phyloP scores from a whole-genome alignment of 2,329 filamentous ascomycete genomes.

The Tetracladium maxilliforme region DNA sequence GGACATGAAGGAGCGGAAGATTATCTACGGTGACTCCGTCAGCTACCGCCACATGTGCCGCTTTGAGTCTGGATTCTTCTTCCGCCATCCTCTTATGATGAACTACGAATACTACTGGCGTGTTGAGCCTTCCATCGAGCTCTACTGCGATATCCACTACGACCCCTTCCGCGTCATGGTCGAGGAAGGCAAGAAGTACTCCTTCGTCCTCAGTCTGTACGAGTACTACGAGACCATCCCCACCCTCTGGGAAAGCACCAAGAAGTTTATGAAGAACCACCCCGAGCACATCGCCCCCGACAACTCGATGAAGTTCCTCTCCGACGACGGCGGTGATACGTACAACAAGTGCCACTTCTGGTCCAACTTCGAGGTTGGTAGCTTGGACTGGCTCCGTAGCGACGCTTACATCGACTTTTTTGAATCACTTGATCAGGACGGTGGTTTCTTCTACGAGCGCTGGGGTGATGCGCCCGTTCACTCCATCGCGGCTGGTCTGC shows the following conservation, averaged over 20 bases:
- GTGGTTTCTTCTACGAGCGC: slow-evolving; percentile 97
- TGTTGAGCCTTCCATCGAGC: slow-evolving; percentile 90
- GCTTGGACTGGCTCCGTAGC: slow-evolving; percentile 83
- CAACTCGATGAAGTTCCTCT: slow-evolving; percentile 85
- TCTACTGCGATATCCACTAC: slow-evolving; percentile 90
- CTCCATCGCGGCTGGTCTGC: slow-evolving; percentile 81
- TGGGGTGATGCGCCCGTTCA: slow-evolving; percentile 98
- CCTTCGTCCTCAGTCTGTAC: slow-evolving; percentile 87
- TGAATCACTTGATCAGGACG: slow-evolving; percentile 71
- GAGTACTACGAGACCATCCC: slow-evolving; percentile 92
- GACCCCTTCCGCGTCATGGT: slow-evolving; percentile 96
- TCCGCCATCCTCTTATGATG: slow-evolving; percentile 82
- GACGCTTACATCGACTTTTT: slow-evolving; percentile 86
- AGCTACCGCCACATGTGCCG: slow-evolving; percentile 99
- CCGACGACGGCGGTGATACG: slow-evolving; percentile 76
- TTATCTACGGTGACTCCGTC: slow-evolving; percentile 95
- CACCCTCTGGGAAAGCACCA: slow-evolving; percentile 87
- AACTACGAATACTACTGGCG: slow-evolving; percentile 99
- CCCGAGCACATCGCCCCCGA: slow-evolving; percentile 74
- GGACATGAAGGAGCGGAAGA: slow-evolving; percentile 86
- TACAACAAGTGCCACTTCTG: slow-evolving; percentile 99
- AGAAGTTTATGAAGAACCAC: slow-evolving; percentile 83
- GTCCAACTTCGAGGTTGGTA: slow-evolving; percentile 98
- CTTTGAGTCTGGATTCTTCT: slow-evolving; percentile 98
- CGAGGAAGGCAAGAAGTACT: slow-evolving; percentile 96